Conservation (phyloP, 768 basidiomycete genomes). For the Dioszegia crocea region DNA sequence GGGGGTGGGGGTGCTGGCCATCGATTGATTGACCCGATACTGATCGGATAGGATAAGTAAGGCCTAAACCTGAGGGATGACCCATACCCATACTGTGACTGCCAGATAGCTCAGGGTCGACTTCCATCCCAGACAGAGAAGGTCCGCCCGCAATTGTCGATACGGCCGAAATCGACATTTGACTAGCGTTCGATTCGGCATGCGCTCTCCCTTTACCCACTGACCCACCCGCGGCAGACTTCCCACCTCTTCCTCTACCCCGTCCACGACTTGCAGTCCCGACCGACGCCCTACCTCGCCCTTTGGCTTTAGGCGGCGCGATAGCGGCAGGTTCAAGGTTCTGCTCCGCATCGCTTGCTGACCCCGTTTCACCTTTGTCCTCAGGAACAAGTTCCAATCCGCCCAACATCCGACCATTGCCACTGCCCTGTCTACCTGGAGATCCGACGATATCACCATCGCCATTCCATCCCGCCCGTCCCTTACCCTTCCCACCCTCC, state of each 20-base stretch:
- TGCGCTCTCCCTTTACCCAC: neutral
- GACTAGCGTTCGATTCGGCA: neutral
- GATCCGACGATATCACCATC: neutral
- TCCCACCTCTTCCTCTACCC: conserved; percentile 3
- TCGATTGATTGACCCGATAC: no score
- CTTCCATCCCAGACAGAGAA: neutral
- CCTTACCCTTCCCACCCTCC: neutral
- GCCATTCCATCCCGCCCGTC: no score
- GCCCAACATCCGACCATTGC: neutral
- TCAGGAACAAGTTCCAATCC: neutral
- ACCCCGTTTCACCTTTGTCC: neutral
- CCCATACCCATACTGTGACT: neutral
- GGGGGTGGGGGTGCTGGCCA: no score
- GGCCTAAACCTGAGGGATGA: no score
- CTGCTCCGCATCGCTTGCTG: neutral
- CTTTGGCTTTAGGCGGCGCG: no score
- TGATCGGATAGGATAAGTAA: no score
- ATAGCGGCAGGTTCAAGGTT: neutral
- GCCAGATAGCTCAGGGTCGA: neutral
- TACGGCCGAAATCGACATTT: neutral
- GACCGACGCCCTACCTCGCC: neutral
- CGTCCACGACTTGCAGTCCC: neutral
- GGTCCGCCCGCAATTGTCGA: neutral
- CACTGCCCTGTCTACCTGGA: neutral
- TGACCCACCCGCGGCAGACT: neutral